phyloP scores from a whole-genome alignment of 176 grass and related monocot genomes.

The Chloris gayana region DNA sequence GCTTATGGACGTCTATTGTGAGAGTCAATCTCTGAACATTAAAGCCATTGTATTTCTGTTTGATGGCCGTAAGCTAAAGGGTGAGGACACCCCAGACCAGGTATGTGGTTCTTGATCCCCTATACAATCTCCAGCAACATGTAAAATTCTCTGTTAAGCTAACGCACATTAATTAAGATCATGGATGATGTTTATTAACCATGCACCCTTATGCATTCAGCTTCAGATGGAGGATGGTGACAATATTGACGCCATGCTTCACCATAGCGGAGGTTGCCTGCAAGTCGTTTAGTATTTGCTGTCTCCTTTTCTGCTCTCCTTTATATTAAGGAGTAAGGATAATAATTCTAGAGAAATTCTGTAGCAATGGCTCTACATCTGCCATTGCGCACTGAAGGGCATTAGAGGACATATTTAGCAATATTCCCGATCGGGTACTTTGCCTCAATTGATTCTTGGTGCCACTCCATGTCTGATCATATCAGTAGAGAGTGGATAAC shows the following conservation, averaged over 20 bases:
- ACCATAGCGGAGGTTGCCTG: conserved; percentile 74
- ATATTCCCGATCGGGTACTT: too few species aligned
- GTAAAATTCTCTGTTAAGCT: background rate
- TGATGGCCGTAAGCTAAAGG: conserved; percentile 90
- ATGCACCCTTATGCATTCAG: conserved; percentile 24
- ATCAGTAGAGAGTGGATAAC: too few species aligned
- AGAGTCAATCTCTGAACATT: conserved; percentile 79
- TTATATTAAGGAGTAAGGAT: too few species aligned
- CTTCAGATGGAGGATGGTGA: conserved; percentile 93
- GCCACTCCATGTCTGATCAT: too few species aligned
- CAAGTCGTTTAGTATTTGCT: conserved; percentile 23
- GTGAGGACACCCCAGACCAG: conserved; percentile 84
- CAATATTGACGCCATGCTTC: conserved; percentile 91
- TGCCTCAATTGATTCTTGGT: too few species aligned
- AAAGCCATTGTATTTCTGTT: conserved; percentile 77
- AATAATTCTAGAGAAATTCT: too few species aligned
- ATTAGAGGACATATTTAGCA: too few species aligned
- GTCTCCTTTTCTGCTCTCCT: too few species aligned
- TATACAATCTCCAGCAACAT: background rate
- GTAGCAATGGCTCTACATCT: too few species aligned
- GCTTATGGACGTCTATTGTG: conserved; percentile 75
- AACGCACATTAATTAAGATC: too few species aligned
- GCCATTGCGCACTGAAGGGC: too few species aligned
- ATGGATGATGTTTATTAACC: too few species aligned
- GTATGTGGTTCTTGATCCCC: background rate